phyloP scores from a whole-genome alignment of 2,329 filamentous ascomycete genomes.

The Aplosporella prunicola region DNA sequence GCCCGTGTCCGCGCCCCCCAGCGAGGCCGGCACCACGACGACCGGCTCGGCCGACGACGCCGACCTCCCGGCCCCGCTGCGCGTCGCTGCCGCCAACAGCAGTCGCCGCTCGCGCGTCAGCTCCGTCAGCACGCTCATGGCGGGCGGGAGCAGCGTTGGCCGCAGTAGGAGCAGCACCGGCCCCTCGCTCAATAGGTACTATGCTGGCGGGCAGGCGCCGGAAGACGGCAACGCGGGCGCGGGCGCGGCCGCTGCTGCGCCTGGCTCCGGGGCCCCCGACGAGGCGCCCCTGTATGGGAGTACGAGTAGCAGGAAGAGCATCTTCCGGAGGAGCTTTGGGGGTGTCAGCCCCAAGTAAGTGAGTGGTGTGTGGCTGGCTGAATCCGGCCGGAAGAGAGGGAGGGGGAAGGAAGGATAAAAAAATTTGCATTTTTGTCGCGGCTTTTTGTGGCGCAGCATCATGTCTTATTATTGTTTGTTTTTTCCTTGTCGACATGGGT shows the following conservation, averaged over 20 bases:
- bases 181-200: constrained; percentile 3
- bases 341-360: background rate
- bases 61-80: background rate
- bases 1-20: background rate
- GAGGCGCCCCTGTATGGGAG: background rate
- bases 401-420: background rate
- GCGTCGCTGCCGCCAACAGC: background rate
- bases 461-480: too few species aligned
- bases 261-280: background rate
- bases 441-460: background rate
- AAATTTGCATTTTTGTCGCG: background rate
- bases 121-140: background rate
- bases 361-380: background rate
- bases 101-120: background rate
- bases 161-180: constrained; percentile 3
- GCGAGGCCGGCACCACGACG: background rate
- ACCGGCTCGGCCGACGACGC: background rate
- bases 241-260: background rate
- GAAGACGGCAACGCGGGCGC: constrained; percentile 1
- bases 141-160: background rate
- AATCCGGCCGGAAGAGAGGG: background rate
- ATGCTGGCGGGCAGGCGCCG: background rate
- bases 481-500: background rate
- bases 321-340: constrained; percentile 2
- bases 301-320: background rate